Percentiles rank a stretch among this genome's conserved stretches.
Conservation (phyloP, 2,329 filamentous ascomycete genomes). For the Aspergillus amoenus region DNA sequence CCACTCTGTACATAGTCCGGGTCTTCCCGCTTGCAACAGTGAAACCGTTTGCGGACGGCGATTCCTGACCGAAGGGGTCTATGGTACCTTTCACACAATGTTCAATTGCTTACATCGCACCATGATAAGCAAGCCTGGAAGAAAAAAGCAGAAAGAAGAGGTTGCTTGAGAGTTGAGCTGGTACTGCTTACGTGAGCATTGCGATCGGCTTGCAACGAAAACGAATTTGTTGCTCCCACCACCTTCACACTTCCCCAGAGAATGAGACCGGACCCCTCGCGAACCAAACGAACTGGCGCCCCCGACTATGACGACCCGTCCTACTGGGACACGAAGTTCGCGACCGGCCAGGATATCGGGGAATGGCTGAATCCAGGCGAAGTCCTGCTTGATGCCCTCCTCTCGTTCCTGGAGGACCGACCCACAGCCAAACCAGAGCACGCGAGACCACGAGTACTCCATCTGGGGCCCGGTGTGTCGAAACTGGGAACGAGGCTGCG, state of each 20-base stretch:
- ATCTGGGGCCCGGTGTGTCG: slow-evolving; percentile 37
- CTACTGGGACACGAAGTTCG: slow-evolving; percentile 37
- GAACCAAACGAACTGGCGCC: slow-evolving; percentile 25
- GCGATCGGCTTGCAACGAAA: background rate
- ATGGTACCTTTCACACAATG: too few species aligned
- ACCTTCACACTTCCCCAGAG: slow-evolving; percentile 1
- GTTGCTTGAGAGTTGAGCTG: background rate
- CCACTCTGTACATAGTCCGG: too few species aligned
- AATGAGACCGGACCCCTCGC: slow-evolving; percentile 21
- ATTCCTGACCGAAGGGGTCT: too few species aligned
- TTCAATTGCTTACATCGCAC: too few species aligned
- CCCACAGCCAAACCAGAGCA: background rate
- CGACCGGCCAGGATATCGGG: slow-evolving; percentile 36
- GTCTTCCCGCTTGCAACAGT: too few species aligned
- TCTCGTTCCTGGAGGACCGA: slow-evolving; percentile 25
- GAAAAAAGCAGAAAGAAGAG: background rate
- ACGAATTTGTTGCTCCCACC: background rate
- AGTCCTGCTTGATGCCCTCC: slow-evolving; percentile 25
- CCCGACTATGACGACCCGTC: slow-evolving; percentile 34
- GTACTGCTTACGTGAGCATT: background rate
- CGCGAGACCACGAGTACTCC: slow-evolving; percentile 27
- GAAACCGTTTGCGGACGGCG: too few species aligned
- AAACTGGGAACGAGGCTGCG: slow-evolving; percentile 31
- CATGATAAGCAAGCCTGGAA: background rate
- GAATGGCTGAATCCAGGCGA: slow-evolving; percentile 40